These are phyloP conservation scores for Sporothrix pseudoabietina DNA, from an alignment of 2,329 filamentous ascomycete species.

Conservation along the genomic window DNA sequence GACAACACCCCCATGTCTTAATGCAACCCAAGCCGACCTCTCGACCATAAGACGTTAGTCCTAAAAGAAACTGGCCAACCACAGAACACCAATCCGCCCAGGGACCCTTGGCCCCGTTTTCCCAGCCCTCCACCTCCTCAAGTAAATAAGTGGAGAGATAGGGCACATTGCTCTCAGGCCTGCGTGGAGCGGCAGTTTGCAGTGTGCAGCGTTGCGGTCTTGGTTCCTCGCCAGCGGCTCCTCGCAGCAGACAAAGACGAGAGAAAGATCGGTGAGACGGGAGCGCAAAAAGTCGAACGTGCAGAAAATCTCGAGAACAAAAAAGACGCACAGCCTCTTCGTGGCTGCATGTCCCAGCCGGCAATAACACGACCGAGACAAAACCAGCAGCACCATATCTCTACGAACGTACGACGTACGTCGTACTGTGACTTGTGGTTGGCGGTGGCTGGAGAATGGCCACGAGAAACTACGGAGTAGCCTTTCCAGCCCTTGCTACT, in stretches of 20 bases:
- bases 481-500: neutral
- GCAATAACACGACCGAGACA: neutral
- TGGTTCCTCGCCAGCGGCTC: neutral
- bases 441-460: neutral
- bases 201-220: neutral
- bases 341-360: slow-evolving; percentile 2
- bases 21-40: slow-evolving; percentile 8
- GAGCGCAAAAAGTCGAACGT: neutral
- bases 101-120: neutral
- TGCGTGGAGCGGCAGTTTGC: neutral
- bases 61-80: neutral
- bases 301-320: neutral
- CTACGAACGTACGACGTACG: no score
- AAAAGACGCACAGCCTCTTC: neutral
- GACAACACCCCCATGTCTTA: slow-evolving; percentile 11
- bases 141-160: slow-evolving; percentile 3
- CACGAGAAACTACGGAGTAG: neutral
- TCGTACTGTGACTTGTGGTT: neutral
- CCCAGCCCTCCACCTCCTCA: neutral
- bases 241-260: neutral
- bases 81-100: neutral
- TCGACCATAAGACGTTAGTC: neutral
- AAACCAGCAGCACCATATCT: neutral
- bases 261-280: slow-evolving; percentile 14
- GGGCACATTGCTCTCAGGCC: neutral